Base-by-base conservation (phyloP, 352 stramenopile genomes). In the Globisporangium heterothallicum region DNA sequence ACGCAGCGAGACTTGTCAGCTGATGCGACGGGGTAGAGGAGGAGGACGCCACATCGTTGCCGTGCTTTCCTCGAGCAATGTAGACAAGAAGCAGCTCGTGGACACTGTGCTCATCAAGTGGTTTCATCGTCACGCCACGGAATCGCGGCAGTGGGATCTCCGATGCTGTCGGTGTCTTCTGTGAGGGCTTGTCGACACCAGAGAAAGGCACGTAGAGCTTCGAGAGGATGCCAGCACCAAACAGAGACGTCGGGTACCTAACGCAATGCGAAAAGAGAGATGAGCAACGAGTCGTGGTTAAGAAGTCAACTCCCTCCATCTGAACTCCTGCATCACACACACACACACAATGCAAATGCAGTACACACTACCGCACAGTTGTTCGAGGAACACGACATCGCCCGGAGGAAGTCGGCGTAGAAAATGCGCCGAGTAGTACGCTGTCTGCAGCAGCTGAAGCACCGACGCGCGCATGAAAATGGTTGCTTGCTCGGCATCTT, bases 71-170 rank as follows among this genome's bases (percentile, higher is more conserved):
- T 1, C 68, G 59, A 30, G 59, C 59, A 22, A 73, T 50, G 30
- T 73, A 73, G 3, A 66, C 24, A 25, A 78, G 50, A 29, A 78
- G 45, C 10, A 78, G 63, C 27, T 78, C 66, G 14, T 78, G 68
- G 18, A 75, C 52, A 22, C 44, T 42, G 27, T 41, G 25, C 13
- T 61, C 32, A 32, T 56, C 49, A n/a, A 78, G 56, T 41, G 59
- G 19, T 2, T 45, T 9, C 66, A 75, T 72, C 10, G 24, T 46
- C 18, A 42, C 21, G 19, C 32, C 55, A n/a, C 27, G n/a, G 9
- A 13, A 25, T 8, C 22, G 27, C 16, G 16, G 9, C 7, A 19
- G 14, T n/a, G 19, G 7, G n/a, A 47, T 26, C 12, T 59, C 41
- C 7, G 49, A 24, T 42, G 47, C 45, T 16, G 53, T 48, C 43